Percentiles rank a stretch among this genome's conserved stretches.
Conservation (phyloP, 1,284 basidiomycete species). For the Boletus sp. region DNA sequence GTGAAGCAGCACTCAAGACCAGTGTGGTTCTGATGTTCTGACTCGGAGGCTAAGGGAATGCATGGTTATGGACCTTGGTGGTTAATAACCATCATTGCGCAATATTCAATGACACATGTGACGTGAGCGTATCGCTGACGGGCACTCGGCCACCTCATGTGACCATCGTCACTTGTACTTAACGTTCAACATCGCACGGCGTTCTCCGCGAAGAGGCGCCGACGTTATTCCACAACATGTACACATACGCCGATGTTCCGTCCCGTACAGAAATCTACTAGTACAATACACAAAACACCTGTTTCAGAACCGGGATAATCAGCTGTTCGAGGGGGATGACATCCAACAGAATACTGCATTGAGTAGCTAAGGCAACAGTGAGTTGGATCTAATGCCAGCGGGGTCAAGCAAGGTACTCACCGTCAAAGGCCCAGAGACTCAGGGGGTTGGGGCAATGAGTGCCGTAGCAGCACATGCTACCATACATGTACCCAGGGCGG, state of each 20-base stretch:
- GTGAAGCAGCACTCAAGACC: too few relatives aligned
- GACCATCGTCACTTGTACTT: not conserved
- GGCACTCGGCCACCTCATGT: too few relatives aligned
- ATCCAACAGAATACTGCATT: not conserved
- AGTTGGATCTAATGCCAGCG: not conserved
- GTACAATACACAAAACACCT: conserved; percentile 1
- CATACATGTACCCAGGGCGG: conserved; percentile 48
- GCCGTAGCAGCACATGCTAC: conserved; percentile 40
- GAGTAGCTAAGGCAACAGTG: not conserved
- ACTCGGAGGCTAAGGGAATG: too few relatives aligned
- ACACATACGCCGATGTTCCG: not conserved
- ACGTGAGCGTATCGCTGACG: not conserved
- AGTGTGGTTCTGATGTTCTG: too few relatives aligned
- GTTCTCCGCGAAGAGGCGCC: not conserved
- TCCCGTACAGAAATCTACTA: not conserved
- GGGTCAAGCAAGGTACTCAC: not conserved
- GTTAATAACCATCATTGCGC: too few relatives aligned
- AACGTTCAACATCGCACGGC: not conserved
- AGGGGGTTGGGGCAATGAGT: conserved; percentile 33
- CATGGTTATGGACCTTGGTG: too few relatives aligned
- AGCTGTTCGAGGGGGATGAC: not conserved
- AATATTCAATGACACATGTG: too few relatives aligned
- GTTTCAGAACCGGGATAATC: conserved; percentile 12
- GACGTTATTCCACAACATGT: not conserved
- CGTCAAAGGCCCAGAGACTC: not conserved